Evolutionary conservation across 306 rosid genomes (phyloP).

Genomic region (Ziziphus jujuba): DNA sequence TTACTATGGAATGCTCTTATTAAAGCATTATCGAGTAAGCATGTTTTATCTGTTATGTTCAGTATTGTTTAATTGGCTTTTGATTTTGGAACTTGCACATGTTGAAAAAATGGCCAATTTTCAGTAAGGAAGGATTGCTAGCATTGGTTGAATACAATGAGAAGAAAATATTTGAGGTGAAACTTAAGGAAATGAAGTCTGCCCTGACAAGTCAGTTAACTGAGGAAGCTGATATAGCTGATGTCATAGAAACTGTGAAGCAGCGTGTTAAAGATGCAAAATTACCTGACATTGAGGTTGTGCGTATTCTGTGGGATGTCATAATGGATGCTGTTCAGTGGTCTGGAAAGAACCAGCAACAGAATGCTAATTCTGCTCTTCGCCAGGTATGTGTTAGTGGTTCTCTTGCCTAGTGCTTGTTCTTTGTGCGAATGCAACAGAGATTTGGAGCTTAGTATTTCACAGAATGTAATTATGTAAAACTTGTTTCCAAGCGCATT

Average conservation of each 20-base stretch:
- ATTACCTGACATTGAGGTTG: constrained; percentile 78
- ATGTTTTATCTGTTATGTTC: no score
- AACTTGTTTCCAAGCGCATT: no score
- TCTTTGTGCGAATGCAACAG: neutral
- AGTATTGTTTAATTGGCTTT: neutral
- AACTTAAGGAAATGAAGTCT: constrained; percentile 92
- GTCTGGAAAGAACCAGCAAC: constrained; percentile 99
- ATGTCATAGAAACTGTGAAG: constrained; percentile 93
- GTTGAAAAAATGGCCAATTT: constrained; percentile 15
- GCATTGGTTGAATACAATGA: constrained; percentile 94
- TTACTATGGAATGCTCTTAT: no score
- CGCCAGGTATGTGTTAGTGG: constrained; percentile 65
- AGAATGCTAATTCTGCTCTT: constrained; percentile 95
- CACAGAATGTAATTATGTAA: no score
- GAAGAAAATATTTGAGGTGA: constrained; percentile 95
- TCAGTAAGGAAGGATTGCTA: constrained; percentile 91
- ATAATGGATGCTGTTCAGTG: constrained; percentile 99
- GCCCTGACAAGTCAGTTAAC: constrained; percentile 89
- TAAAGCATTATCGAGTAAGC: no score
- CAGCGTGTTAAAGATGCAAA: constrained; percentile 91
- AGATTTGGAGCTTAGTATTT: neutral
- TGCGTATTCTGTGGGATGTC: constrained; percentile 89
- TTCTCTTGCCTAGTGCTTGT: neutral
- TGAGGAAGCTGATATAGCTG: constrained; percentile 90
- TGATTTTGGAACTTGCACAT: constrained; percentile 14